Percentiles rank a stretch among this genome's conserved stretches.
These are phyloP conservation scores for Thymus quinquecostatus DNA, from an alignment of 257 asterid species.

Conservation along the genomic window DNA sequence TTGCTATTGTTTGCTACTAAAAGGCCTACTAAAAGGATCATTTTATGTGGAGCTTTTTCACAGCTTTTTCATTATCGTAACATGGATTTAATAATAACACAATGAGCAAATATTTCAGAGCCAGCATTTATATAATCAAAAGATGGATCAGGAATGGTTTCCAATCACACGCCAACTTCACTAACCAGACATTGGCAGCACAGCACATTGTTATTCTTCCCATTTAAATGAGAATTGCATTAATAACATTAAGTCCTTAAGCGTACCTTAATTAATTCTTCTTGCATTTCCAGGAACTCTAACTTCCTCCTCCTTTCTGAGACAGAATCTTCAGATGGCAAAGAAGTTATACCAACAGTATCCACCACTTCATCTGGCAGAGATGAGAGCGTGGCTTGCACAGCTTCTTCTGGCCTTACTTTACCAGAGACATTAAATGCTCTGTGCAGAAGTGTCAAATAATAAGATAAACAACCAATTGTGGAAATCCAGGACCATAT, in stretches of 20 bases:
- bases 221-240: slow-evolving; percentile 25
- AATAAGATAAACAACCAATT: slow-evolving; percentile 18
- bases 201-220: slow-evolving; percentile 20
- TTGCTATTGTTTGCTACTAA: slow-evolving; percentile 17
- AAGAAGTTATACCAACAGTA: slow-evolving; percentile 80
- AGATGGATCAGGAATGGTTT: slow-evolving; percentile 12
- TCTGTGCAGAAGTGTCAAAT: slow-evolving; percentile 45
- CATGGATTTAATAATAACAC: neutral
- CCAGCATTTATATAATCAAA: slow-evolving; percentile 28
- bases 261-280: slow-evolving; percentile 84
- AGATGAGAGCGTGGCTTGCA: slow-evolving; percentile 88
- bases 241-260: slow-evolving; percentile 29
- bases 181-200: slow-evolving; percentile 2
- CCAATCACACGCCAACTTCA: slow-evolving; percentile 15
- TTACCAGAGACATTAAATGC: slow-evolving; percentile 93
- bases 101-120: slow-evolving; percentile 20
- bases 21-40: slow-evolving; percentile 23
- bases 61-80: slow-evolving; percentile 2
- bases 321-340: slow-evolving; percentile 94
- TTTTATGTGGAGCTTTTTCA: slow-evolving; percentile 16
- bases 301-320: slow-evolving; percentile 96
- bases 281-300: slow-evolving; percentile 96
- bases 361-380: slow-evolving; percentile 99
- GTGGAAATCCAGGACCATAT: slow-evolving; percentile 28
- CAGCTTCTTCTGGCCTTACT: slow-evolving; percentile 92